Base-by-base conservation (phyloP, 1,139 yeast species). In the Spathaspora sp. region DNA sequence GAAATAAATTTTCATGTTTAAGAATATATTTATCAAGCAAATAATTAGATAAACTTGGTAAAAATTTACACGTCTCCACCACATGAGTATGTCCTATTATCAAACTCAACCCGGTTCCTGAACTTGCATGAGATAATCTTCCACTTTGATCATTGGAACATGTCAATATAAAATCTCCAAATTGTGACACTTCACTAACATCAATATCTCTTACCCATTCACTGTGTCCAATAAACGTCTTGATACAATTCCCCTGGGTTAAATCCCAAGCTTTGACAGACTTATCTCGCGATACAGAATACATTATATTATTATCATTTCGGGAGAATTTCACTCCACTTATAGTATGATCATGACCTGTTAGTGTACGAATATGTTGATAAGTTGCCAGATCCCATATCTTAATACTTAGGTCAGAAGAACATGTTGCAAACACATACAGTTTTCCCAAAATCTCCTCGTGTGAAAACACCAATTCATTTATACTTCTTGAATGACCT, bases 301-400 rank as follows among this genome's bases (percentile, higher is more conserved):
- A 80, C 20, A 89, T 63, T 1, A 65, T 53, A 24, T 63, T 57
- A 2, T 78, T 74, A 27, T 76, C 70, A 5, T 57, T 45, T 4
- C 50, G 56, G 1, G 76, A 69, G 61, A 87, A 86, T 23, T 72
- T 68, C 10, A 89, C 69, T 1, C 82, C 72, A 0, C 96, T 86
- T 0, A 91, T 82, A 2, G 95, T 83, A 63, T 90, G 97, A 51
- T 90, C 96, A 64, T 91, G 98, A n/a, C 97, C 97, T 1, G 83
- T 69, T 17, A 91, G 67, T 0, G 90, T 83, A 41, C 89, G 74
- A 2, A 82, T 63, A 43, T 85, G 83, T 41, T 75, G 74, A 56
- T 80, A 80, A 17, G 71, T 64, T 8, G 73, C 64, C 1, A 79
- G 75, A 56, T 82, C 85, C 90, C 93, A 88, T 2, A 88, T 67